These are phyloP conservation scores for Aspergillus fumigatiaffinis DNA, from an alignment of 2,329 filamentous ascomycete genomes.

Conservation along the genomic window DNA sequence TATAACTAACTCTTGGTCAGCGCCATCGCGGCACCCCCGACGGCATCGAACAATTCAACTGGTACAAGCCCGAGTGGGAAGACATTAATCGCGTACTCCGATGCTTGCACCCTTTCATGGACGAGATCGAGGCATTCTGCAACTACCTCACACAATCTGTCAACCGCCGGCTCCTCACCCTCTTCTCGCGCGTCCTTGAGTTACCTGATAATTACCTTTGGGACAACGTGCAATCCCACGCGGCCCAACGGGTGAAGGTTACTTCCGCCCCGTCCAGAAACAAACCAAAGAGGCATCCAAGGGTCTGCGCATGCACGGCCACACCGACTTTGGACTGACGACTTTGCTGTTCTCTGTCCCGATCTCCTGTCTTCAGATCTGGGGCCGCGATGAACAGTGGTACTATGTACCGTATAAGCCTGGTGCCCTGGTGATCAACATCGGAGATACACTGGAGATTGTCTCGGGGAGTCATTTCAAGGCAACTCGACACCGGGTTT, in stretches of 20 bases:
- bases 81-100: conserved; percentile 39
- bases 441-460: conserved; percentile 45
- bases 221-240: too few relatives aligned
- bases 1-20: conserved; percentile 28
- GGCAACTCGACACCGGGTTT: too few relatives aligned
- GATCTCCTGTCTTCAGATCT: conserved; percentile 47
- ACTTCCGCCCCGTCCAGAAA: conserved; percentile 17
- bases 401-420: conserved; percentile 43
- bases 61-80: conserved; percentile 48
- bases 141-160: conserved; percentile 49
- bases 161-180: conserved; percentile 40
- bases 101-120: conserved; percentile 36
- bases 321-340: conserved; percentile 48
- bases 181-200: conserved; percentile 45
- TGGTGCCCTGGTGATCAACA: conserved; percentile 49
- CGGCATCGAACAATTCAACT: conserved; percentile 55
- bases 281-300: conserved; percentile 35
- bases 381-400: conserved; percentile 44
- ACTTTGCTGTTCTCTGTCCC: conserved; percentile 48
- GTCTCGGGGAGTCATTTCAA: conserved; percentile 15
- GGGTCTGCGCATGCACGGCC: conserved; percentile 42
- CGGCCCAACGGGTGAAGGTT: too few relatives aligned
- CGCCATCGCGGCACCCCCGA: conserved; percentile 43
- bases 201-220: conserved; percentile 25
- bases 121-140: conserved; percentile 34